These are phyloP conservation scores for Stentor roeselii DNA, from an alignment of 73 alveolate species.

Conservation along the genomic window DNA sequence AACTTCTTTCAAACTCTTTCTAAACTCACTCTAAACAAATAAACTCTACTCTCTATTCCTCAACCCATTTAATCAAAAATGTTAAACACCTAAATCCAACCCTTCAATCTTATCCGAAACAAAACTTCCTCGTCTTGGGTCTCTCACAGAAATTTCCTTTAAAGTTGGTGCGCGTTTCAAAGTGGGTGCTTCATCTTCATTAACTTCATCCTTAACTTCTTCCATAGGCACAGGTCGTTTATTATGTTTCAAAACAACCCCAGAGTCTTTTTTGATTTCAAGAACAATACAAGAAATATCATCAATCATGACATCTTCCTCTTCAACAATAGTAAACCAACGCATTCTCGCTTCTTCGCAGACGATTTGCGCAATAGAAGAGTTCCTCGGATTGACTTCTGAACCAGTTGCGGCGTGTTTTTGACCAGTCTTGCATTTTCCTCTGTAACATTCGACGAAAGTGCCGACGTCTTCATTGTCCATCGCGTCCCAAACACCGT, in stretches of 20 bases:
- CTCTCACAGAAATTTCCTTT: conserved; percentile 5
- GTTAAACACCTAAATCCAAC: no score
- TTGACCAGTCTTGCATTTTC: not conserved
- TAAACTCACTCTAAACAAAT: no score
- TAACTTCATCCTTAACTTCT: not conserved
- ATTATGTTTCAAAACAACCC: not conserved
- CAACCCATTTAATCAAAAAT: no score
- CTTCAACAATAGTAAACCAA: not conserved
- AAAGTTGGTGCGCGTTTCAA: not conserved
- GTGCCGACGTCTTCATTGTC: conserved; percentile 26
- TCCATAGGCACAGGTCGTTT: not conserved
- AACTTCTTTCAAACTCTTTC: no score
- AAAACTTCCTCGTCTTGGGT: conserved; percentile 1
- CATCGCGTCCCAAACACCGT: conserved; percentile 34
- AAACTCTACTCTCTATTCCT: no score
- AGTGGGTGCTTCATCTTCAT: not conserved
- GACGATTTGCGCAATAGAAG: conserved; percentile 22
- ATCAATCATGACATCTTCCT: conserved; percentile 52
- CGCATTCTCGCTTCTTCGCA: conserved; percentile 21
- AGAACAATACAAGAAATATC: conserved; percentile 43
- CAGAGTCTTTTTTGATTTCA: not conserved
- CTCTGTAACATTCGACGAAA: not conserved
- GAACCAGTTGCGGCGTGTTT: not conserved
- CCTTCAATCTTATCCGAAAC: not conserved
- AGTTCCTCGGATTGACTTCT: not conserved